A percentile compares a stretch with the other conserved stretches of the same genome.
Conservation (phyloP, 345 rosid genomes). For the Streptanthus diversifolius region DNA sequence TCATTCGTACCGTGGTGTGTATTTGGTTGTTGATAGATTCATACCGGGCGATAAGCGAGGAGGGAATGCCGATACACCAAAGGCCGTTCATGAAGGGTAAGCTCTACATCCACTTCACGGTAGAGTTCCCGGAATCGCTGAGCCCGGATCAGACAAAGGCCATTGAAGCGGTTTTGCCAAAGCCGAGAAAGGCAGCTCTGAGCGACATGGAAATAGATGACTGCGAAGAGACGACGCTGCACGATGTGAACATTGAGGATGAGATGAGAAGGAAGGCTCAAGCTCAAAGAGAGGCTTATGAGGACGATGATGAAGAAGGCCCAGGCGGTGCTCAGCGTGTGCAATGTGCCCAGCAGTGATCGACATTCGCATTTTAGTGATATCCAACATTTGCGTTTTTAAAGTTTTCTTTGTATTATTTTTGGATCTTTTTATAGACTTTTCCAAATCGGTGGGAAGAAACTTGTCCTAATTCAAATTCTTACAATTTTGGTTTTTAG, state of each 20-base stretch:
- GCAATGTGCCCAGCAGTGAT: constrained; percentile 78
- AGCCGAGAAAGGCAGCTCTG: constrained; percentile 39
- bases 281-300: constrained; percentile 55
- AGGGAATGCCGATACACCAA: constrained; percentile 84
- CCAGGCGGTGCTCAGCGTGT: constrained; percentile 53
- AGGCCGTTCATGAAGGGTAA: constrained; percentile 93
- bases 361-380: constrained; percentile 1
- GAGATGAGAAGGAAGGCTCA: constrained; percentile 81
- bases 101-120: constrained; percentile 72
- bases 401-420: background rate
- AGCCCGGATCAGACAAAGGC: constrained; percentile 65
- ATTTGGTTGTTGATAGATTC: constrained; percentile 44
- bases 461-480: constrained; percentile 11
- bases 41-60: constrained; percentile 74
- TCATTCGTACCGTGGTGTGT: background rate
- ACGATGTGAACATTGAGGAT: constrained; percentile 72
- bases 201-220: constrained; percentile 83
- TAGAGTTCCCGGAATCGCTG: constrained; percentile 86
- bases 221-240: constrained; percentile 85
- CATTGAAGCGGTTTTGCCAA: constrained; percentile 60
- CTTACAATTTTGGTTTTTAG: background rate
- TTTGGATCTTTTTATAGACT: constrained; percentile 10
- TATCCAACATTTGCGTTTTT: constrained; percentile 10
- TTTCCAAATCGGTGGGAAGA: constrained; percentile 5
- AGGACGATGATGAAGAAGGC: constrained; percentile 51